Conservation (phyloP, 345 rosid species). For the Aethionema arabicum region DNA sequence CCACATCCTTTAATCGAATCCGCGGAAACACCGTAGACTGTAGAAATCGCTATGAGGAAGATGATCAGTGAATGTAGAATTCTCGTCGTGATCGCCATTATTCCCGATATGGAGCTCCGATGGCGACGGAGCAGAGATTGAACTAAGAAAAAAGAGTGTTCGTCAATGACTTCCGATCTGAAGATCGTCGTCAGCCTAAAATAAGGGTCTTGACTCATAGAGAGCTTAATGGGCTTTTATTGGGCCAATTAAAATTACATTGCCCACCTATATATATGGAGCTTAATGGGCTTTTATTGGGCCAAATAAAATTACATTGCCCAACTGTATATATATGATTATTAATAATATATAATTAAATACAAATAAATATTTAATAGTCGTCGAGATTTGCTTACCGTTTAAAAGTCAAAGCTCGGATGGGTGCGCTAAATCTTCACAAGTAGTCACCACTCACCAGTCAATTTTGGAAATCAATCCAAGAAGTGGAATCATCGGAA, state of each 20-base stretch:
- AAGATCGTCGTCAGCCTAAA: slow-evolving; percentile 11
- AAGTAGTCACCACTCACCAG: slow-evolving; percentile 1
- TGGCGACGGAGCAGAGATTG: slow-evolving; percentile 26
- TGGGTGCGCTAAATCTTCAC: not conserved
- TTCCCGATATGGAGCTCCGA: slow-evolving; percentile 23
- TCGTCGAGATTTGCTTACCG: slow-evolving; percentile 34
- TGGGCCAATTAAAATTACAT: not conserved
- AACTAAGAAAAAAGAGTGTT: slow-evolving; percentile 12
- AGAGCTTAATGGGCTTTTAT: slow-evolving; percentile 21
- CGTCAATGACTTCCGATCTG: slow-evolving; percentile 33
- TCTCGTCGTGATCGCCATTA: slow-evolving; percentile 37
- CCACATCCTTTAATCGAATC: slow-evolving; percentile 87
- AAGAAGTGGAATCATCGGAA: not conserved
- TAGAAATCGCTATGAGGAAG: slow-evolving; percentile 43
- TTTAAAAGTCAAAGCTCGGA: slow-evolving; percentile 20
- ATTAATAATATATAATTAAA: too few relatives aligned
- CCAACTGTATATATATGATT: too few relatives aligned
- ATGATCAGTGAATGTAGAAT: slow-evolving; percentile 33
- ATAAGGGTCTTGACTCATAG: not conserved
- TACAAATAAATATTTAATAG: not conserved
- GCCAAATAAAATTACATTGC: not conserved
- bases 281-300: too few relatives aligned
- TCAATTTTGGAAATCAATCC: slow-evolving; percentile 18
- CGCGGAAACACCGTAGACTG: slow-evolving; percentile 51
- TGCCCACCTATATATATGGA: too few relatives aligned